Conservation (phyloP, 129 eudicot species). For the Calendula officinalis region DNA sequence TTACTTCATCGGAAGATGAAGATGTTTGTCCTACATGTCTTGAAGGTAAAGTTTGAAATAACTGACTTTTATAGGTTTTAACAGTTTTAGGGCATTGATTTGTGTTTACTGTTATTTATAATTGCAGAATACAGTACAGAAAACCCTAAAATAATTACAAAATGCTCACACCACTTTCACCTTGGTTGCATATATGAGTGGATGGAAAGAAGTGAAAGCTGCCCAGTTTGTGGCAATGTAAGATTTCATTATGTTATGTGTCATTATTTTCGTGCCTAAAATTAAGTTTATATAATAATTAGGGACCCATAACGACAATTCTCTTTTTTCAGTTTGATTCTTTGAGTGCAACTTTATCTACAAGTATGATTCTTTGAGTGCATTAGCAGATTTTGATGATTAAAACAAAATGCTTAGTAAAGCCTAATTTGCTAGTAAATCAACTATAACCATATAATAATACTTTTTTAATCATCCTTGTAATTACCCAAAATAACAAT, state of each 20-base stretch:
- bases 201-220: constrained; percentile 92
- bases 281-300: background rate
- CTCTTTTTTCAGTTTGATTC: constrained; percentile 2
- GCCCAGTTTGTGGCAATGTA: constrained; percentile 95
- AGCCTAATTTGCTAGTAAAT: background rate
- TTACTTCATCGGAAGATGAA: constrained; percentile 73
- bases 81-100: constrained; percentile 1
- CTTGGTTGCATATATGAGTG: constrained; percentile 90
- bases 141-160: constrained; percentile 67
- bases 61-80: background rate
- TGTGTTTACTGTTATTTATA: background rate
- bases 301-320: background rate
- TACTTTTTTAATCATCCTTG: background rate
- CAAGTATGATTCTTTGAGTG: background rate
- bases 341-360: background rate
- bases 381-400: background rate
- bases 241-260: constrained; percentile 14
- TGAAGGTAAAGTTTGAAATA: constrained; percentile 74
- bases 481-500: too few species aligned
- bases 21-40: constrained; percentile 99
- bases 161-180: constrained; percentile 83
- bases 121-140: constrained; percentile 65
- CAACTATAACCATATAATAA: background rate
- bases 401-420: too few species aligned
- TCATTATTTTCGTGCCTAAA: constrained; percentile 1